Conservation (phyloP, 306 rosid species). For the Nissolia schottii region DNA sequence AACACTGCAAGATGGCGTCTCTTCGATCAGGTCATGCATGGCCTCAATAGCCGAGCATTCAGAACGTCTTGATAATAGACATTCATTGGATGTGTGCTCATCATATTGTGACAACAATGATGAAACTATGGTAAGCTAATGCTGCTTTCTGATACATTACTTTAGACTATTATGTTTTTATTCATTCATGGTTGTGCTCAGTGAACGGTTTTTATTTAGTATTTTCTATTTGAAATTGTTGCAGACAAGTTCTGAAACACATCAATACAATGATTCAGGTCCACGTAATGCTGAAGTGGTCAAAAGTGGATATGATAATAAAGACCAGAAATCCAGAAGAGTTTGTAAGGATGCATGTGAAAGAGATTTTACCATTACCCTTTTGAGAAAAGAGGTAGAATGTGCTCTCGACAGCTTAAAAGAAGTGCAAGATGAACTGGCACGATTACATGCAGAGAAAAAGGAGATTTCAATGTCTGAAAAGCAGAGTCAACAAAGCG, state of each 20-base stretch:
- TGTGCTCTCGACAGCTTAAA: constrained; percentile 74
- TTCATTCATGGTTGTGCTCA: constrained; percentile 28
- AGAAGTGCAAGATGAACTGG: constrained; percentile 80
- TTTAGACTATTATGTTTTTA: constrained; percentile 29
- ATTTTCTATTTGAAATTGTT: constrained; percentile 41
- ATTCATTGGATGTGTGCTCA: constrained; percentile 32
- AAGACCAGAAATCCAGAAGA: constrained; percentile 27
- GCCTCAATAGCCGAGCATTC: constrained; percentile 43
- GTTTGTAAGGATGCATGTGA: constrained; percentile 32
- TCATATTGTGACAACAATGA: constrained; percentile 34
- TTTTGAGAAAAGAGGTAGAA: constrained; percentile 78
- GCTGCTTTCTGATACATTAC: constrained; percentile 38
- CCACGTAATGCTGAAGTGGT: constrained; percentile 25
- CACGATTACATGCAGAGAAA: constrained; percentile 58
- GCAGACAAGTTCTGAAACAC: constrained; percentile 57
- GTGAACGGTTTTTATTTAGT: constrained; percentile 30
- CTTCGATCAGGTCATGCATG: constrained; percentile 69
- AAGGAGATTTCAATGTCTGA: constrained; percentile 53
- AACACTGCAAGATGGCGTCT: constrained; percentile 70
- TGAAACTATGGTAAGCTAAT: constrained; percentile 59
- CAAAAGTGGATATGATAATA: constrained; percentile 21
- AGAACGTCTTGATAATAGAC: constrained; percentile 33
- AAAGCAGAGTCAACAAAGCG: constrained; percentile 48
- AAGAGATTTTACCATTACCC: constrained; percentile 61
- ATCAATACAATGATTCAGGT: constrained; percentile 26